Evolutionary conservation across 2,329 filamentous ascomycete genomes (phyloP).

Genomic region (Beauveria bassiana): DNA sequence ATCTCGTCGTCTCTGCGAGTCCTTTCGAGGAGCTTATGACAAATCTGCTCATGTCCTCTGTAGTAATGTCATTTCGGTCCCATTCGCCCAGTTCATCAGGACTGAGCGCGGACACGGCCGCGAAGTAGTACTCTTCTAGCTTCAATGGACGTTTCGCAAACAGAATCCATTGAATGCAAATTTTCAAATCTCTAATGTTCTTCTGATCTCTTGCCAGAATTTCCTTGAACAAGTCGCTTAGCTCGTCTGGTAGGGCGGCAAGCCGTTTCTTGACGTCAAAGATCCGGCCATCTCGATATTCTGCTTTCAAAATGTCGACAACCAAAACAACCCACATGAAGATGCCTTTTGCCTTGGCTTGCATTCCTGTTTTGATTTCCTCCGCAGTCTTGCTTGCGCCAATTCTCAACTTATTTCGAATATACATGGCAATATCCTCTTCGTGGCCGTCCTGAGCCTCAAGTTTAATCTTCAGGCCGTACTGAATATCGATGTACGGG

Average conservation of each 20-base stretch:
- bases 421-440: conserved; percentile 19
- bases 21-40: conserved; percentile 37
- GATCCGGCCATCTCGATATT: conserved; percentile 21
- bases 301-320: conserved; percentile 29
- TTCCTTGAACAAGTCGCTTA: conserved; percentile 42
- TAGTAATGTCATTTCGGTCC: conserved; percentile 16
- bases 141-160: conserved; percentile 37
- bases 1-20: conserved; percentile 29
- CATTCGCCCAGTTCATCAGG: conserved; percentile 10
- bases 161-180: conserved; percentile 46
- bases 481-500: conserved; percentile 29
- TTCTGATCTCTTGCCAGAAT: conserved; percentile 40
- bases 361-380: conserved; percentile 18
- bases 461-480: conserved; percentile 19
- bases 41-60: conserved; percentile 23
- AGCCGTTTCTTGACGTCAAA: conserved; percentile 22
- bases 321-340: conserved; percentile 39
- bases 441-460: conserved; percentile 21
- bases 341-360: conserved; percentile 30
- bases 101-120: background rate
- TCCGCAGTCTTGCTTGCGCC: fast-evolving
- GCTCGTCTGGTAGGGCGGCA: conserved; percentile 25
- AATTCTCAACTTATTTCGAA: conserved; percentile 12
- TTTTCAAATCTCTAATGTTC: conserved; percentile 30
- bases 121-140: conserved; percentile 35